These are phyloP conservation scores for Kregervanrija fluxuum DNA, from an alignment of 805 yeast species.

Conservation along the genomic window DNA sequence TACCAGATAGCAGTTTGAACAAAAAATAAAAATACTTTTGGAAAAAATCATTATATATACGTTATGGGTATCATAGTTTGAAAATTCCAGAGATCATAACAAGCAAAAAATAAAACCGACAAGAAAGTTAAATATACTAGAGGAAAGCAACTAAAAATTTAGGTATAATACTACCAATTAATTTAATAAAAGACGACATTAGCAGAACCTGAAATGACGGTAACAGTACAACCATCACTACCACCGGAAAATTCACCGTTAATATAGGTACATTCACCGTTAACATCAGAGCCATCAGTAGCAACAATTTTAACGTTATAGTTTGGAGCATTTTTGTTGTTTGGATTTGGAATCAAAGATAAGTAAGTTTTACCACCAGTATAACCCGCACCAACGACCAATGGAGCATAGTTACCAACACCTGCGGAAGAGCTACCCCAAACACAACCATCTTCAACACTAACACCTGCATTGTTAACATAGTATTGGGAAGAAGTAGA, in stretches of 20 bases:
- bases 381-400: conserved; percentile 89
- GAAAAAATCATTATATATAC: no score
- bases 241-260: conserved; percentile 55
- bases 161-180: no score
- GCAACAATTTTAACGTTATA: conserved; percentile 41
- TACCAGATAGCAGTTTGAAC: no score
- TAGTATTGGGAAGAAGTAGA: conserved; percentile 92
- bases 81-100: no score
- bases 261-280: conserved; percentile 37
- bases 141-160: no score
- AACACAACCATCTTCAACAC: conserved; percentile 82
- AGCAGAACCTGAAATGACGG: conserved; percentile 79
- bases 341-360: conserved; percentile 93
- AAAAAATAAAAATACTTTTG: no score
- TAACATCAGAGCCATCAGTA: conserved; percentile 28
- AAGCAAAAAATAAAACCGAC: no score
- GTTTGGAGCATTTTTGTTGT: conserved; percentile 60
- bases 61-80: no score
- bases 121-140: no score
- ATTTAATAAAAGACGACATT: conserved; percentile 63
- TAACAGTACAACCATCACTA: conserved; percentile 87
- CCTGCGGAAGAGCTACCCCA: conserved; percentile 83
- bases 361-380: conserved; percentile 68
- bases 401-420: conserved; percentile 97
- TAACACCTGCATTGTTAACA: conserved; percentile 94